phyloP scores from a whole-genome alignment of 768 basidiomycete genomes.

The Cantharellus anzutake region DNA sequence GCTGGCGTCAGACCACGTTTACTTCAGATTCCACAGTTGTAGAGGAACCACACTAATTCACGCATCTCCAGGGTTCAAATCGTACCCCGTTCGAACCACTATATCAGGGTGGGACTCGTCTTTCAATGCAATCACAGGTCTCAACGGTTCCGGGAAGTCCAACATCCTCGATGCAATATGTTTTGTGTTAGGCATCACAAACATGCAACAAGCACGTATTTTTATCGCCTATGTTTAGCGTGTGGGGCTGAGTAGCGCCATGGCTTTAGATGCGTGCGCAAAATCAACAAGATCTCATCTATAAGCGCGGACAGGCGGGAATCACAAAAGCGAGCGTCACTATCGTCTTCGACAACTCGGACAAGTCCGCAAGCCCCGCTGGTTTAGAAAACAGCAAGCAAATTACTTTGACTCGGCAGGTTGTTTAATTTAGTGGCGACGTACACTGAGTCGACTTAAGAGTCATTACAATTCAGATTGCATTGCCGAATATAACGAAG shows the following conservation, averaged over 20 bases:
- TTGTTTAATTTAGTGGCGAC: slow-evolving; percentile 17
- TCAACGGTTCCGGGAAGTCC: slow-evolving; percentile 81
- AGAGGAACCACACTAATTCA: no score
- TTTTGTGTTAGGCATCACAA: slow-evolving; percentile 94
- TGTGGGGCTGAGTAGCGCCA: not conserved
- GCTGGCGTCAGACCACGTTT: not conserved
- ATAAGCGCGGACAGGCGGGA: slow-evolving; percentile 97
- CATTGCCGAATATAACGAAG: slow-evolving; percentile 82
- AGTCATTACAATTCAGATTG: slow-evolving; percentile 35
- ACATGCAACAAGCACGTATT: slow-evolving; percentile 63
- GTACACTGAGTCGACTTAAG: not conserved
- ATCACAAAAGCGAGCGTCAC: slow-evolving; percentile 95
- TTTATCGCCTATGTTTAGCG: not conserved
- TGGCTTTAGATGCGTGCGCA: slow-evolving; percentile 56
- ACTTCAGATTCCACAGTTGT: not conserved
- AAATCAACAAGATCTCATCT: slow-evolving; percentile 95
- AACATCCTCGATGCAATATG: slow-evolving; percentile 99
- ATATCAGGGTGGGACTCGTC: slow-evolving; percentile 95
- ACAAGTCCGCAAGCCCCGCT: slow-evolving; percentile 61
- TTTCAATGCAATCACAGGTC: slow-evolving; percentile 94
- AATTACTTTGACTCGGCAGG: slow-evolving; percentile 94
- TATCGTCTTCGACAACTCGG: slow-evolving; percentile 96
- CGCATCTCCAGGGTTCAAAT: slow-evolving; percentile 65
- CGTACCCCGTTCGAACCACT: slow-evolving; percentile 88
- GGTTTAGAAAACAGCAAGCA: slow-evolving; percentile 66